Evolutionary conservation across 768 basidiomycete species (phyloP), one percentile per base, ranked within the genome.

Genomic region (Mrakia blollopis): DNA sequence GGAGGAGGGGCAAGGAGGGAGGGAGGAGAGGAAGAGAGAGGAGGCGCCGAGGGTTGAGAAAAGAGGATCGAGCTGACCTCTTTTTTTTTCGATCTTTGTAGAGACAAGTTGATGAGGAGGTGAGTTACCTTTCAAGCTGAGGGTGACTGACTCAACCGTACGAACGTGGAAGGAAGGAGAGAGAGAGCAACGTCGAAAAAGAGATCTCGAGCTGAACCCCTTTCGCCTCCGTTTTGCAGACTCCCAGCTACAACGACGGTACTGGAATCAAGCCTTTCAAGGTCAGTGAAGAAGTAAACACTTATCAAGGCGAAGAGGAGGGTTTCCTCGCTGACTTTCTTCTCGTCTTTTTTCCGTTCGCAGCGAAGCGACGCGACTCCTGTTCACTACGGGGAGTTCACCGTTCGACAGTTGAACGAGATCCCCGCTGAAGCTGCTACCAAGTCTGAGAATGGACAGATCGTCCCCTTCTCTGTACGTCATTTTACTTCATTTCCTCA

Each of bases 191-290:
- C n/a, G n/a, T n/a, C n/a, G n/a, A n/a, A n/a, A n/a, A 54, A 54
- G 52, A 54, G 52, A 52, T 16, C n/a, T n/a, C 5, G 23, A 54
- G 18, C 52, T 54, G 52, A 54, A 2, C 25, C n/a, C 14, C 18
- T 25, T 28, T 57, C 57, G 57, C 10, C 57, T 9, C 13, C 57
- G 44, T 44, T 41, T 44, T n/a, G 5, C 57, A 57, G 57, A 57
- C 28, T 57, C 57, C 57, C 57, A 28, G 57, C 57, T 57, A n/a
- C 57, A 57, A 57, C 57, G 57, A 57, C 57, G 57, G 57, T n/a
- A n/a, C 57, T 28, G 57, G 57, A 3, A 57, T 57, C 57, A 57
- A 57, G 57, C 57, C 57, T 11, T 57, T 57, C 57, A 57, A 57
- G 57, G 57, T 57, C n/a, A n/a, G 13, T 11, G 5, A 4, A 18